Conservation (phyloP, 2,329 filamentous ascomycete species). For the Nothomitra cinnamomea region DNA sequence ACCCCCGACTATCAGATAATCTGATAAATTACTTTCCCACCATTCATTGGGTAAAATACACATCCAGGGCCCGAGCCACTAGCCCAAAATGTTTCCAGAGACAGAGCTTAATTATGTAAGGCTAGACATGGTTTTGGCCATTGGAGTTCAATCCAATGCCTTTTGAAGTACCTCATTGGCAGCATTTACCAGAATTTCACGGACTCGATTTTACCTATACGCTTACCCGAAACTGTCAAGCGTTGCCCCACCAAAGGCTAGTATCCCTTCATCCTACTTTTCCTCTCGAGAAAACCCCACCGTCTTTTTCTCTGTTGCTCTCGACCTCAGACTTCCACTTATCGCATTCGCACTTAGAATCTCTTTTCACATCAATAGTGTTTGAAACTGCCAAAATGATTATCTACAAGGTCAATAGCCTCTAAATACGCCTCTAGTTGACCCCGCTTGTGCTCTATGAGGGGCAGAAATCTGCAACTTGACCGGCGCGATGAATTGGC, state of each 20-base stretch:
- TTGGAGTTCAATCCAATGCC: no score
- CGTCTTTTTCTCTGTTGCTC: conserved; percentile 15
- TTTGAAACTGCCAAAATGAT: conserved; percentile 43
- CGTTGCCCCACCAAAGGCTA: conserved; percentile 1
- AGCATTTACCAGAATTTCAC: neutral
- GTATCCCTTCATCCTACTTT: neutral
- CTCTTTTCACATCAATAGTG: conserved; percentile 5
- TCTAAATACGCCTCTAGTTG: conserved; percentile 3
- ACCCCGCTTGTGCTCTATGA: neutral
- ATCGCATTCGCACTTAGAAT: conserved; percentile 5
- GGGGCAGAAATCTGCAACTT: neutral
- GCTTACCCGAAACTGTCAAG: neutral
- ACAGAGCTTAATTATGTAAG: no score
- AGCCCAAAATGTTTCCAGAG: no score
- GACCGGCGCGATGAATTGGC: conserved; percentile 1
- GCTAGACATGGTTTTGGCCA: no score
- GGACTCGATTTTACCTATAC: neutral
- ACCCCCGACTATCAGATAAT: no score
- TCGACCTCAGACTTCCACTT: conserved; percentile 11
- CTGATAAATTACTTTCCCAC: no score
- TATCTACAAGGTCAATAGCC: conserved; percentile 47
- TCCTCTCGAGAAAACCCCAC: neutral
- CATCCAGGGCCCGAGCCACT: no score
- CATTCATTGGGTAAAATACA: no score
- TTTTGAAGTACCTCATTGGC: no score